These are phyloP conservation scores for Pleurotus pulmonarius DNA, from an alignment of 768 basidiomycete species.

Conservation along the genomic window DNA sequence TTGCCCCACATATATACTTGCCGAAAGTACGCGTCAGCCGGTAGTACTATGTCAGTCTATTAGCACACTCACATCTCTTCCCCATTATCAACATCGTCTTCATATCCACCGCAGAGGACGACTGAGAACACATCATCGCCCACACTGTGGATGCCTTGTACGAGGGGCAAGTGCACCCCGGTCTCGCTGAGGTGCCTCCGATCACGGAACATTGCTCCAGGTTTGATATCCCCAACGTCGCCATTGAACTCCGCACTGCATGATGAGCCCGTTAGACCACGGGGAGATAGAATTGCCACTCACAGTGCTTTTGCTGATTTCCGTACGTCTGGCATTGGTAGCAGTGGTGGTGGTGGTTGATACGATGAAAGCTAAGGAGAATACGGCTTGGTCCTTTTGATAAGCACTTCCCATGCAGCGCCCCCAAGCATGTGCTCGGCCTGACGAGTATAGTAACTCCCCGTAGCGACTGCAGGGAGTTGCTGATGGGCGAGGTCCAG, in stretches of 20 bases:
- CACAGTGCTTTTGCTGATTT: too few relatives aligned
- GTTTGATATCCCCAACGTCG: neutral
- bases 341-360: too few relatives aligned
- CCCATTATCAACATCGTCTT: neutral
- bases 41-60: neutral
- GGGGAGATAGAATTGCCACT: too few relatives aligned
- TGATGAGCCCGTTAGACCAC: neutral
- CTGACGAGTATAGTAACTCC: too few relatives aligned
- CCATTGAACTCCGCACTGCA: neutral
- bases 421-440: too few relatives aligned
- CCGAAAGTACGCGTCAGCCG: neutral
- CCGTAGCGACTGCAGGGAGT: too few relatives aligned
- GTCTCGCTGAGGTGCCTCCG: neutral
- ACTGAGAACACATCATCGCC: neutral
- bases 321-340: too few relatives aligned
- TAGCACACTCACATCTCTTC: neutral
- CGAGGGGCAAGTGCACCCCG: neutral
- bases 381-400: too few relatives aligned
- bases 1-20: neutral
- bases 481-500: too few relatives aligned
- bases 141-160: neutral
- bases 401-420: too few relatives aligned
- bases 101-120: neutral
- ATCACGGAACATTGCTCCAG: neutral
- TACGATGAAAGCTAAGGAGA: too few relatives aligned